Evolutionary conservation across 345 rosid species (phyloP).

Genomic region (Acer negundo): DNA sequence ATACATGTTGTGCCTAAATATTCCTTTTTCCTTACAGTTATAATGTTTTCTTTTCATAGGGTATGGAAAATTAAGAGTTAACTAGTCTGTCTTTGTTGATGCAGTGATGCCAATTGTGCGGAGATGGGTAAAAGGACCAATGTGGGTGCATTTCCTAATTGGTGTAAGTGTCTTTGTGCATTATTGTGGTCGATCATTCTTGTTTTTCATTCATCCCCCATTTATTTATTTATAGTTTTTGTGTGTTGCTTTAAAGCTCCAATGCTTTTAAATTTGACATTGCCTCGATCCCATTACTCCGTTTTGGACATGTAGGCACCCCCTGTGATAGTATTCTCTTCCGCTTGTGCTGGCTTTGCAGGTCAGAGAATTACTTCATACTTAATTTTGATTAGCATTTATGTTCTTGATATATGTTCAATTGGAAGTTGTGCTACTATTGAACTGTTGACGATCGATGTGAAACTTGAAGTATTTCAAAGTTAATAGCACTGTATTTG

Average conservation of each 20-base stretch:
- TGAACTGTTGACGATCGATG: not conserved
- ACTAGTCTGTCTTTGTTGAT: constrained; percentile 18
- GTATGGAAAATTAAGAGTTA: not conserved
- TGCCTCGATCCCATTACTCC: not conserved
- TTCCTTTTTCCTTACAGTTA: not conserved
- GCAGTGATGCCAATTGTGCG: constrained; percentile 86
- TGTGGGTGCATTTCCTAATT: constrained; percentile 93
- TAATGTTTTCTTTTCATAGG: not conserved
- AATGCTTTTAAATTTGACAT: not conserved
- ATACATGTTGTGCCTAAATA: not conserved
- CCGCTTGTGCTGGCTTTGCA: constrained; percentile 88
- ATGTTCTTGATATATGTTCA: not conserved
- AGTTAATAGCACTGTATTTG: not conserved
- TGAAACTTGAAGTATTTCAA: not conserved
- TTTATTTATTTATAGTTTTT: not conserved
- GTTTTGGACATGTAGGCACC: constrained; percentile 69
- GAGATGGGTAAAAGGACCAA: constrained; percentile 82
- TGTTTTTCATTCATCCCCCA: not conserved
- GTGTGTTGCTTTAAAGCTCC: not conserved
- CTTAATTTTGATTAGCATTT: not conserved
- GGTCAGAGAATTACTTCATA: constrained; percentile 41
- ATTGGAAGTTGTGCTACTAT: not conserved
- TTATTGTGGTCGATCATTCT: not conserved
- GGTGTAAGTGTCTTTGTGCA: constrained; percentile 62
- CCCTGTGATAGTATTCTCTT: constrained; percentile 89